Conservation (phyloP, 768 basidiomycete genomes). For the Kwoniella sp. region DNA sequence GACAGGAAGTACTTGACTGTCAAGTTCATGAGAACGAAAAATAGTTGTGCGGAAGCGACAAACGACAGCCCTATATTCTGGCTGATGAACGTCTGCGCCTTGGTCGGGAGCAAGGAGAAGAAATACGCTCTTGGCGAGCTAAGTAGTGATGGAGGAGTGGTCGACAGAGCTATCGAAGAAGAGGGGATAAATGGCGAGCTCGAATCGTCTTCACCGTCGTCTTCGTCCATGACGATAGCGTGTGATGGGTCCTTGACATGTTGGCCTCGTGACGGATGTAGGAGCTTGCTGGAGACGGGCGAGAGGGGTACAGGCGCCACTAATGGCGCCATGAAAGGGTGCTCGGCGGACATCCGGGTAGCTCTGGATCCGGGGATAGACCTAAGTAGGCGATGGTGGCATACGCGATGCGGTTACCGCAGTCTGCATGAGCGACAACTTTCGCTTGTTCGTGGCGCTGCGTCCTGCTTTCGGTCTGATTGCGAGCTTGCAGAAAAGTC, state of each 20-base stretch:
- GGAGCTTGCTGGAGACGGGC: constrained; percentile 4
- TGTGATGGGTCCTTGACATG: too few relatives aligned
- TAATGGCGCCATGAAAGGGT: neutral
- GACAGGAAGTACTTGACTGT: constrained; percentile 62
- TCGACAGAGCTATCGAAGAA: neutral
- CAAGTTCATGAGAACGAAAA: constrained; percentile 60
- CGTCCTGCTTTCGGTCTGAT: too few relatives aligned
- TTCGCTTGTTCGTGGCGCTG: too few relatives aligned
- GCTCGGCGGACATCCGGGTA: constrained; percentile 1
- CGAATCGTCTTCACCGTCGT: too few relatives aligned
- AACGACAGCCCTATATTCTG: constrained; percentile 61
- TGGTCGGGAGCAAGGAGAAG: neutral
- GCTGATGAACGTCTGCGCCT: neutral
- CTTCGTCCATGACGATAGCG: neutral
- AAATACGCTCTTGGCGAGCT: neutral
- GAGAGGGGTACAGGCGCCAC: constrained; percentile 10
- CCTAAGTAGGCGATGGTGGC: too few relatives aligned
- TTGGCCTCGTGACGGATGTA: neutral
- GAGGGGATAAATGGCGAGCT: neutral
- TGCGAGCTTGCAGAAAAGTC: too few relatives aligned
- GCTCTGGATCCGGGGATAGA: too few relatives aligned
- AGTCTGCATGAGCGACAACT: too few relatives aligned
- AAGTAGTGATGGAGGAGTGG: neutral
- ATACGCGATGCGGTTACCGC: too few relatives aligned
- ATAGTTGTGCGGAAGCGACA: constrained; percentile 59